Percentiles rank a stretch among this genome's conserved stretches.
phyloP scores from a whole-genome alignment of 331 rosid species.

The Phaseolus coccineus region DNA sequence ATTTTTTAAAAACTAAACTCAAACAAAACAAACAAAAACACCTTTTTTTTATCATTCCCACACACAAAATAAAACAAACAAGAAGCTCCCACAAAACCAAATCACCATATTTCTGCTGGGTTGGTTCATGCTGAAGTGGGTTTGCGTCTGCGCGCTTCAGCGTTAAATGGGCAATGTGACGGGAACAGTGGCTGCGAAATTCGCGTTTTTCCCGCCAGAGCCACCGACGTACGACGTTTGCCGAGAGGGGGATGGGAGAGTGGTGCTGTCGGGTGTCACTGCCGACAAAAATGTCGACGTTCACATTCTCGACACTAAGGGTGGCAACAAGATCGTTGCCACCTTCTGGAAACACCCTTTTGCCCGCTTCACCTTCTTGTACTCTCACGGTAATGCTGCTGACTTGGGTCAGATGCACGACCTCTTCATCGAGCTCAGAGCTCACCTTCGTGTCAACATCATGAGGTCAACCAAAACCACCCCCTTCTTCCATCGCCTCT shows the following conservation, averaged over 20 bases:
- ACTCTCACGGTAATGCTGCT: constrained; percentile 97
- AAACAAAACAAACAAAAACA: no score
- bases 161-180: constrained; percentile 87
- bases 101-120: not conserved
- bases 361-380: constrained; percentile 78
- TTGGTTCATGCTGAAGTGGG: constrained; percentile 54
- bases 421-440: constrained; percentile 88
- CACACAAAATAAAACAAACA: not conserved
- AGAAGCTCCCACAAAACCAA: constrained; percentile 14
- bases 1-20: not conserved
- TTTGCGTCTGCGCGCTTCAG: not conserved
- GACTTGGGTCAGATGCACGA: constrained; percentile 94
- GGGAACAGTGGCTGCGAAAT: constrained; percentile 81
- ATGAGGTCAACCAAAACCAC: constrained; percentile 59
- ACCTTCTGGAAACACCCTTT: constrained; percentile 86
- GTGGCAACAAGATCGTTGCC: constrained; percentile 78
- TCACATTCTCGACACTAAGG: constrained; percentile 68
- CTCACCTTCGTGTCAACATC: constrained; percentile 89
- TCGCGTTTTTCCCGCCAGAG: constrained; percentile 96
- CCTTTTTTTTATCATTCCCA: not conserved
- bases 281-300: constrained; percentile 71
- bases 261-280: constrained; percentile 67
- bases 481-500: not conserved
- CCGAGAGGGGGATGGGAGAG: constrained; percentile 58
- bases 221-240: constrained; percentile 80